Base-by-base conservation (phyloP, 441 rosid species). In the Syzygium malaccense region DNA sequence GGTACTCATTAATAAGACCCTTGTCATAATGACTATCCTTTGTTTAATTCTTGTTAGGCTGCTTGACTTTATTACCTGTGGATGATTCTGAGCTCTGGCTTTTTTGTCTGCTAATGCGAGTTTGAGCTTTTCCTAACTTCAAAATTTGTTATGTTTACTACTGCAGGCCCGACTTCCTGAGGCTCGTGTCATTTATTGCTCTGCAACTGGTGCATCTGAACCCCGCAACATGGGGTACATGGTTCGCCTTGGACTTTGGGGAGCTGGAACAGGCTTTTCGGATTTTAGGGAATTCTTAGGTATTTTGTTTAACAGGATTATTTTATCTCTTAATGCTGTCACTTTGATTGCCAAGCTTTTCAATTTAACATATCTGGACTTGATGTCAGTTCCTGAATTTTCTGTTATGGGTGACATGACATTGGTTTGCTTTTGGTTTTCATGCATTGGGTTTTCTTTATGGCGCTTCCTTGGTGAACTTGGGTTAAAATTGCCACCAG, bases 171-270 rank as follows among this genome's bases (percentile, higher is more conserved):
- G 96, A 88, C 97, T 98, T 89, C 99, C 98, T 88, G 99, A 97
- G 89, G 98, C 99, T 91, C 98, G 99, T 92, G 98, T 97, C 89
- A 90, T 98, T 91, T 97, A 98, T 94, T 98, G 99, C 95, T 98
- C 99, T 85, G 99, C 99, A 87, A 98, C 99, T 93, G 99, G 99
- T 91, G 99, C 99, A 91, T 98, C 99, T 89, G 99, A 98, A 93
- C 99, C 99, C 85, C 98, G 99, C 88, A 98, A 98, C 92, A 91
- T 98, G 99, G 99, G 99, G 87, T 98, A 98, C 92, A 98, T 98
- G 99, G 98, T 97, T 93, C 95, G 99, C 93, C 98, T 98, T 93
- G 99, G 99, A 90, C 99, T 98, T 75, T 98, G 99, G 99, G 99
- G 99, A 89, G 94, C 93, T 91, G 97, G 99, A 94, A 98, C 99